phyloP scores from a whole-genome alignment of 2,329 filamentous ascomycete genomes.

The Coniella vitis region DNA sequence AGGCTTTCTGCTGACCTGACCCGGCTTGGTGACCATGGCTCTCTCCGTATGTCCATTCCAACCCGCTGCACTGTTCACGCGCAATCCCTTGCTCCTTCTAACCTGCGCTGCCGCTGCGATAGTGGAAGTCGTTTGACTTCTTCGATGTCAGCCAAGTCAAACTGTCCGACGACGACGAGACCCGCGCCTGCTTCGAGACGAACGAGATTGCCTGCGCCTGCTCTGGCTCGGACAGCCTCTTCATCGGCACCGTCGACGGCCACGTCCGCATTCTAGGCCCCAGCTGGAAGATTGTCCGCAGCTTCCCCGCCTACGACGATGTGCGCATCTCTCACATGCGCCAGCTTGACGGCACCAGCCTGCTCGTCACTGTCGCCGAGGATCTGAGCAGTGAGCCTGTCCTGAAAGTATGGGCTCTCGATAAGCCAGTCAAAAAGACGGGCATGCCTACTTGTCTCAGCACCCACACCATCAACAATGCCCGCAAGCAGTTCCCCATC shows the following conservation, averaged over 20 bases:
- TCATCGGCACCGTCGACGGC: conserved; percentile 81
- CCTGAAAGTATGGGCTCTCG: conserved; percentile 95
- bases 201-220: conserved; percentile 76
- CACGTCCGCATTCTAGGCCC: conserved; percentile 80
- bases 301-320: conserved; percentile 78
- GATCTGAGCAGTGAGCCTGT: conserved; percentile 82
- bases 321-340: conserved; percentile 84
- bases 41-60: background rate
- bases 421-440: conserved; percentile 90
- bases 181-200: conserved; percentile 72
- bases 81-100: background rate
- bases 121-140: conserved; percentile 99
- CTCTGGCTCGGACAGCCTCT: conserved; percentile 82
- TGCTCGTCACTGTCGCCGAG: conserved; percentile 82
- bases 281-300: conserved; percentile 77
- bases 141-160: conserved; percentile 88
- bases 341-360: conserved; percentile 78
- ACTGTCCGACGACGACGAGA: conserved; percentile 66
- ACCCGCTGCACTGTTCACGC: background rate
- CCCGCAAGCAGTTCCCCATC: conserved; percentile 87
- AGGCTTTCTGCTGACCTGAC: background rate
- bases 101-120: background rate
- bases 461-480: conserved; percentile 80
- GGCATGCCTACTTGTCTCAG: conserved; percentile 83
- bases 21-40: background rate